Conservation (phyloP, 1,284 basidiomycete species). For the Kwoniella shivajii region DNA sequence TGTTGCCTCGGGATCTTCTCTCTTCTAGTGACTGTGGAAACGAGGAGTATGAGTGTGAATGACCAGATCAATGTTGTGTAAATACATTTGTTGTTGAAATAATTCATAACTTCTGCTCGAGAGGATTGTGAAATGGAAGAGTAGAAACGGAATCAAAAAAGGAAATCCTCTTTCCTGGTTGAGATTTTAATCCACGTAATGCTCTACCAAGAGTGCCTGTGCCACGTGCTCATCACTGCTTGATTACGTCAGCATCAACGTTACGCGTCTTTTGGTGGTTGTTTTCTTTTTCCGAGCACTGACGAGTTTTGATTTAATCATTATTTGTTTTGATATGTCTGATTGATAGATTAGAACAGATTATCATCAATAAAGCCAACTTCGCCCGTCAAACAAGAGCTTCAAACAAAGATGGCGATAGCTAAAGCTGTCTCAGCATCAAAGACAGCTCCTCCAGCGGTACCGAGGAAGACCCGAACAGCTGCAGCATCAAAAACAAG, state of each 20-base stretch:
- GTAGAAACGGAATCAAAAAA: slow-evolving; percentile 1
- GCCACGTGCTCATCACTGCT: slow-evolving; percentile 2
- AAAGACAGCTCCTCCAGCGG: neutral
- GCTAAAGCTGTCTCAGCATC: neutral
- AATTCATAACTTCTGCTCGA: too few relatives aligned
- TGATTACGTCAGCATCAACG: neutral
- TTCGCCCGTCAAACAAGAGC: neutral
- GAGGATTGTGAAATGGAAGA: neutral
- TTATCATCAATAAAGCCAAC: neutral
- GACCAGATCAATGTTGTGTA: too few relatives aligned
- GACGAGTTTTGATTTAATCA: neutral
- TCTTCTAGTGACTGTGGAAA: too few relatives aligned
- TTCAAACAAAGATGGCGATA: neutral
- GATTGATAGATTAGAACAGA: too few relatives aligned
- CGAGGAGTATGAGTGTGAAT: too few relatives aligned
- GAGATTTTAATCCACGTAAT: slow-evolving; percentile 7
- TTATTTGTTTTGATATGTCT: too few relatives aligned
- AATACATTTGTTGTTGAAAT: neutral
- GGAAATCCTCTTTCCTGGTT: neutral
- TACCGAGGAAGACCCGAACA: neutral
- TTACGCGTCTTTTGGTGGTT: neutral
- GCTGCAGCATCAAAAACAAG: neutral
- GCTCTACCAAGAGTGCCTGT: neutral
- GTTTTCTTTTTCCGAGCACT: neutral
- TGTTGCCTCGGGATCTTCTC: too few relatives aligned